phyloP scores from a whole-genome alignment of 2,329 filamentous ascomycete genomes.

The Aspergillus sp. region DNA sequence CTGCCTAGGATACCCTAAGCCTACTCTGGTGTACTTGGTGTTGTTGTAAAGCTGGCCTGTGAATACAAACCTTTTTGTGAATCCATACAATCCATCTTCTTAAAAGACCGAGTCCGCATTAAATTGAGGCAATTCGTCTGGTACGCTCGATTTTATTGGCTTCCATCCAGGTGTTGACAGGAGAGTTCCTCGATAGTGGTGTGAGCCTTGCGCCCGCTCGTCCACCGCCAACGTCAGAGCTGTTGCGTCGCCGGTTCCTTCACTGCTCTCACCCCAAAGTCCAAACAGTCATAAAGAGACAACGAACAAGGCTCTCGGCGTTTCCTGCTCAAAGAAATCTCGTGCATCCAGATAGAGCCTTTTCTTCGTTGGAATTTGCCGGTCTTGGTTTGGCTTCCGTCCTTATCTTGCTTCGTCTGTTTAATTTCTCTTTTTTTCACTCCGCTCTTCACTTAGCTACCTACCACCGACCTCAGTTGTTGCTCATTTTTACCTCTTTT shows the following conservation, averaged over 20 bases:
- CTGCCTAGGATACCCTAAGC: neutral
- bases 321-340: neutral
- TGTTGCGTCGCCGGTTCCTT: neutral
- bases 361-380: neutral
- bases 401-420: neutral
- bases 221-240: conserved; percentile 14
- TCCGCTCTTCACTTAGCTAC: conserved; percentile 5
- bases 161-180: neutral
- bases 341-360: neutral
- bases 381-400: neutral
- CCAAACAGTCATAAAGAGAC: neutral
- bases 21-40: neutral
- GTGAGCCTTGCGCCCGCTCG: conserved; percentile 1
- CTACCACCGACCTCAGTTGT: neutral
- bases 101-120: neutral
- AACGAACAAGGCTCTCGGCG: neutral
- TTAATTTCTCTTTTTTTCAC: conserved; percentile 4
- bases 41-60: neutral
- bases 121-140: too few relatives aligned
- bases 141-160: neutral
- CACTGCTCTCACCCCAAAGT: neutral
- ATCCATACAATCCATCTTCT: neutral
- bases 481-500: neutral
- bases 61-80: neutral
- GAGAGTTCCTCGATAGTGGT: neutral